phyloP scores from a whole-genome alignment of 2,329 filamentous ascomycete species.

The Chrysosphaeria jannelii region DNA sequence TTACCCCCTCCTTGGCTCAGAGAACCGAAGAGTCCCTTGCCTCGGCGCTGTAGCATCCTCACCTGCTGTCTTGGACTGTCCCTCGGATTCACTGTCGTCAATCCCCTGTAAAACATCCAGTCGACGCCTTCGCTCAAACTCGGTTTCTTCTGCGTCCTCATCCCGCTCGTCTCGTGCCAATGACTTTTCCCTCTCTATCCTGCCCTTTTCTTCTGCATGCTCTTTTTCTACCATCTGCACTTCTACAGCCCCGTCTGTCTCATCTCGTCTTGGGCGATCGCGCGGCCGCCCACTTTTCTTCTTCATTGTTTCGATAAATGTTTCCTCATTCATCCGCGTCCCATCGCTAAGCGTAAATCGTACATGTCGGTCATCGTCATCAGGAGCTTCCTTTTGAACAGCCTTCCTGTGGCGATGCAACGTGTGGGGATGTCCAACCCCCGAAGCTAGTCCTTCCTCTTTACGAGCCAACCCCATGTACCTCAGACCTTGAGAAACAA shows the following conservation, averaged over 20 bases:
- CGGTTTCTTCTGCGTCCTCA: neutral
- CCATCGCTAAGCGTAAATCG: constrained; percentile 53
- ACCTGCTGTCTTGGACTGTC: neutral
- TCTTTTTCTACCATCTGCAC: neutral
- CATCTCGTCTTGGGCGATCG: too few species aligned
- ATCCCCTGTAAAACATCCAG: constrained; percentile 19
- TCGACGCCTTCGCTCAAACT: constrained; percentile 12
- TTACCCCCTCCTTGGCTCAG: too few species aligned
- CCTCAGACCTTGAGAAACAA: too few species aligned
- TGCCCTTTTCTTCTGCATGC: neutral
- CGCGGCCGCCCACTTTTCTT: too few species aligned
- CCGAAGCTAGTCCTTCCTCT: constrained; percentile 10
- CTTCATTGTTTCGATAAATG: constrained; percentile 47
- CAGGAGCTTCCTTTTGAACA: constrained; percentile 6
- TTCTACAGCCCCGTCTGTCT: constrained; percentile 8
- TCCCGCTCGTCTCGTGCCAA: neutral
- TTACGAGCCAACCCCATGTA: constrained; percentile 2
- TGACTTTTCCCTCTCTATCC: neutral
- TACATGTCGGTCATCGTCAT: constrained; percentile 37
- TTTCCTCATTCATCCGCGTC: constrained; percentile 46
- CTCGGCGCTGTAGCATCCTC: too few species aligned
- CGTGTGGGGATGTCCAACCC: constrained; percentile 18
- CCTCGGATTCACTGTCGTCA: constrained; percentile 10
- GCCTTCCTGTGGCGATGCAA: constrained; percentile 7
- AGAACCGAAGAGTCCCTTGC: too few species aligned